Evolutionary conservation across 2,329 filamentous ascomycete genomes (phyloP).

Genomic region (Nigrospora oryzae): DNA sequence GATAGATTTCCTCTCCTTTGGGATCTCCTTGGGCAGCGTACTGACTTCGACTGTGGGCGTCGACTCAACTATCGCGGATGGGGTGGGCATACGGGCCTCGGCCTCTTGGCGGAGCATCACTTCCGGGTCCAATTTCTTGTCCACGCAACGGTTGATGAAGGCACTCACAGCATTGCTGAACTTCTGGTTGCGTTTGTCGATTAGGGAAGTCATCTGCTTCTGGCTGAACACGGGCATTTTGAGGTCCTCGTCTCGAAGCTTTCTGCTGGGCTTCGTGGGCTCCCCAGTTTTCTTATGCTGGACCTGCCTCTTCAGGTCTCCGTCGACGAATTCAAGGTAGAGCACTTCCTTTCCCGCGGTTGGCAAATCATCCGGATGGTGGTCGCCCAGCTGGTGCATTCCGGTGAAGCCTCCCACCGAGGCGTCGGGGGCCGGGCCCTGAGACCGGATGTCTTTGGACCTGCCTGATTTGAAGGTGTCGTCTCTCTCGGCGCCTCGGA

Average conservation of each 20-base stretch:
- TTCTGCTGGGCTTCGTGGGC: constrained; percentile 57
- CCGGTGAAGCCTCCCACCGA: constrained; percentile 50
- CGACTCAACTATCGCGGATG: constrained; percentile 32
- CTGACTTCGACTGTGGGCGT: constrained; percentile 23
- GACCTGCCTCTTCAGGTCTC: constrained; percentile 77
- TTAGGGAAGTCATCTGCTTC: constrained; percentile 81
- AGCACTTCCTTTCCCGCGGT: constrained; percentile 57
- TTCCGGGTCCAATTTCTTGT: constrained; percentile 58
- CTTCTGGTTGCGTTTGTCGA: constrained; percentile 81
- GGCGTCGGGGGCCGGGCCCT: constrained; percentile 42
- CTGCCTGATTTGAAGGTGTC: constrained; percentile 52
- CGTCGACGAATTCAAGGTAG: constrained; percentile 88
- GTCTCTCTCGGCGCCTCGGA: constrained; percentile 59
- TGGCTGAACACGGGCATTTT: constrained; percentile 92
- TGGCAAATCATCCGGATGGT: constrained; percentile 18
- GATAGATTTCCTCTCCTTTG: constrained; percentile 70
- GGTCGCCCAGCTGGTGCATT: constrained; percentile 28
- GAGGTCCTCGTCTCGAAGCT: constrained; percentile 67
- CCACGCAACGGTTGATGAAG: constrained; percentile 68
- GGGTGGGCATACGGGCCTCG: constrained; percentile 53
- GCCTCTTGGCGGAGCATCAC: constrained; percentile 51
- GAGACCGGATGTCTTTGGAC: constrained; percentile 39
- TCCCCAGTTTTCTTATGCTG: constrained; percentile 65
- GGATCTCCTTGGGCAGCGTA: constrained; percentile 62
- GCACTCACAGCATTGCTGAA: constrained; percentile 69